Conservation (phyloP, 2,329 filamentous ascomycete species). For the Chalara sp. region DNA sequence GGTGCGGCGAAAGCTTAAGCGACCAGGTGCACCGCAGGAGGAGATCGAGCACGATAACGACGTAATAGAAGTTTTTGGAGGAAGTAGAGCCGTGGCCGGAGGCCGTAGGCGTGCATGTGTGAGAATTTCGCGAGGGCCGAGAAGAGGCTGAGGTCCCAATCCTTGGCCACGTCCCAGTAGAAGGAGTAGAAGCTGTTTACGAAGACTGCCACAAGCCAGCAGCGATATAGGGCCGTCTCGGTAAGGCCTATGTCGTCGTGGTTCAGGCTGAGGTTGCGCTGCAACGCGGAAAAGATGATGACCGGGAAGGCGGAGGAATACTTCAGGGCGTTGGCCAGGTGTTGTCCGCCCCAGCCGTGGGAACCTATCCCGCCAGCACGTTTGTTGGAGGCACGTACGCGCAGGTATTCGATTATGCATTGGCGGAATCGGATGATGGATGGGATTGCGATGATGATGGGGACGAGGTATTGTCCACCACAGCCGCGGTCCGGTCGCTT, state of each 20-base stretch:
- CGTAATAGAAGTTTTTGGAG: slow-evolving; percentile 71
- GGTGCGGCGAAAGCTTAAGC: slow-evolving; percentile 73
- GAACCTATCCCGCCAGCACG: slow-evolving; percentile 29
- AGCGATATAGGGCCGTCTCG: slow-evolving; percentile 40
- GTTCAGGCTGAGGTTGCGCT: slow-evolving; percentile 49
- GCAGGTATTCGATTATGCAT: slow-evolving; percentile 80
- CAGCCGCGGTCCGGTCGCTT: slow-evolving; percentile 74
- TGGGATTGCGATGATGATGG: slow-evolving; percentile 76
- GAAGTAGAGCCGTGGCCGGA: slow-evolving; percentile 70
- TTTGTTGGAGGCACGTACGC: slow-evolving; percentile 52
- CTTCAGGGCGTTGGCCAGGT: slow-evolving; percentile 89
- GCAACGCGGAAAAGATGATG: slow-evolving; percentile 70
- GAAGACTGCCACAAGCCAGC: slow-evolving; percentile 67
- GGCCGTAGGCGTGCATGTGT: slow-evolving; percentile 37
- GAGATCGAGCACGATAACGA: slow-evolving; percentile 71
- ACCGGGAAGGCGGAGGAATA: slow-evolving; percentile 94
- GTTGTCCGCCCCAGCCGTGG: slow-evolving; percentile 72
- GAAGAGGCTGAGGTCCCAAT: slow-evolving; percentile 92
- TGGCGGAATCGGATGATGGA: slow-evolving; percentile 84
- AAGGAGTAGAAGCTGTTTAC: slow-evolving; percentile 92
- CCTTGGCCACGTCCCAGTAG: slow-evolving; percentile 95
- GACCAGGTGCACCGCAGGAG: slow-evolving; percentile 85
- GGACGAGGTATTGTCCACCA: slow-evolving; percentile 72
- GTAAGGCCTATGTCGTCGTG: slow-evolving; percentile 29
- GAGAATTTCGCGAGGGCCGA: slow-evolving; percentile 37